Conservation (phyloP, 73 alveolate genomes). For the Paramecium caudatum region DNA sequence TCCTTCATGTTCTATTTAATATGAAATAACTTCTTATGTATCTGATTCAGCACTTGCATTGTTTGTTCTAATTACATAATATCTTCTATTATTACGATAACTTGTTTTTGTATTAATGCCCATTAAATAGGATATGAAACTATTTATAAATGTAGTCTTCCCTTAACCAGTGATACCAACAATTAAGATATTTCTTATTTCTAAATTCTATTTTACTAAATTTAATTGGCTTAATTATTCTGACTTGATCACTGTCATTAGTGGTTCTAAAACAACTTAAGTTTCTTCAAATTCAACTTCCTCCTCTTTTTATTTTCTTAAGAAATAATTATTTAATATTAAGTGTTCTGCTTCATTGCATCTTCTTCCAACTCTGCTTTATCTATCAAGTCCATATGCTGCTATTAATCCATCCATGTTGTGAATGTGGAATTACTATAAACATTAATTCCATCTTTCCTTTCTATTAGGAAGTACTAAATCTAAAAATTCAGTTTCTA, state of each 20-base stretch:
- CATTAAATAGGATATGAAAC: background rate
- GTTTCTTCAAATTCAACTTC: background rate
- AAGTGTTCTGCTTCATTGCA: conserved; percentile 36
- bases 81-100: too few relatives aligned
- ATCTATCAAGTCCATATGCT: background rate
- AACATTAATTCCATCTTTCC: background rate
- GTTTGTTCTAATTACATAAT: background rate
- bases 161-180: conserved; percentile 47
- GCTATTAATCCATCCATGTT: background rate
- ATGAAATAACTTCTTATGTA: background rate
- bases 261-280: too few relatives aligned
- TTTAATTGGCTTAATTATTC: background rate
- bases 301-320: background rate
- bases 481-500: conserved; percentile 7
- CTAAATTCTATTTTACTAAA: background rate
- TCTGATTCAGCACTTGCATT: background rate
- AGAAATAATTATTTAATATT: background rate
- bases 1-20: background rate
- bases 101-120: background rate
- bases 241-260: background rate
- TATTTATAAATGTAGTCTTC: conserved; percentile 31
- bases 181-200: conserved; percentile 21
- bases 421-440: background rate
- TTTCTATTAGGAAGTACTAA: background rate
- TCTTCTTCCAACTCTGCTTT: conserved; percentile 6